These are phyloP conservation scores for Kentomonas sorsogonicus DNA, from an alignment of 208 protist species.

Conservation along the genomic window DNA sequence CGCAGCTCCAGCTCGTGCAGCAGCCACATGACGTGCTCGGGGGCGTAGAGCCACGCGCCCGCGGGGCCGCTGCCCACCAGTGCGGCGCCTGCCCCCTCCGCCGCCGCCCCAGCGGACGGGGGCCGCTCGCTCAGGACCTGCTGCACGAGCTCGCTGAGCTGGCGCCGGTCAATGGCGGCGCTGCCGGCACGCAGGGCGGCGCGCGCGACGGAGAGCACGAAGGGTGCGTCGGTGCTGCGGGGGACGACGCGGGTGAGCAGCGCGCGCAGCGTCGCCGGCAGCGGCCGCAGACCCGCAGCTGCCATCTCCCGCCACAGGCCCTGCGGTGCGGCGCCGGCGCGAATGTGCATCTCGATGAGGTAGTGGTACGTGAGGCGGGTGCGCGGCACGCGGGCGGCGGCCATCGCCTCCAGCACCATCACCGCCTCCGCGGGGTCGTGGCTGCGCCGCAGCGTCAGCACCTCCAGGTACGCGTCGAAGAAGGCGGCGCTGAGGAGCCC, in stretches of 20 bases:
- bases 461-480: slow-evolving; percentile 79
- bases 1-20: slow-evolving; percentile 80
- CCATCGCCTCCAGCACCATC: slow-evolving; percentile 63
- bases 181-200: slow-evolving; percentile 51
- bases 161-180: slow-evolving; percentile 56
- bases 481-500: slow-evolving; percentile 22
- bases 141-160: slow-evolving; percentile 57
- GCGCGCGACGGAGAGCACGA: slow-evolving; percentile 65
- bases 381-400: slow-evolving; percentile 17
- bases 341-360: slow-evolving; percentile 75
- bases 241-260: slow-evolving; percentile 67
- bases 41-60: slow-evolving; percentile 33
- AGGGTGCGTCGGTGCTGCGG: slow-evolving; percentile 29
- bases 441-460: slow-evolving; percentile 54
- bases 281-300: slow-evolving; percentile 31
- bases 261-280: slow-evolving; percentile 60
- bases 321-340: slow-evolving; percentile 54
- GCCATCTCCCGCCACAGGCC: slow-evolving; percentile 69
- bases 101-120: background rate
- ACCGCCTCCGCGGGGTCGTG: slow-evolving; percentile 49
- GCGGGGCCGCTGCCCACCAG: slow-evolving; percentile 2
- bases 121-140: slow-evolving; percentile 28
- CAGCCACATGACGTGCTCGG: slow-evolving; percentile 76
- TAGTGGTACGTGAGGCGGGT: slow-evolving; percentile 79
- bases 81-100: slow-evolving; percentile 3